Base-by-base conservation (phyloP, 805 yeast species). In the Torulaspora maleeae region DNA sequence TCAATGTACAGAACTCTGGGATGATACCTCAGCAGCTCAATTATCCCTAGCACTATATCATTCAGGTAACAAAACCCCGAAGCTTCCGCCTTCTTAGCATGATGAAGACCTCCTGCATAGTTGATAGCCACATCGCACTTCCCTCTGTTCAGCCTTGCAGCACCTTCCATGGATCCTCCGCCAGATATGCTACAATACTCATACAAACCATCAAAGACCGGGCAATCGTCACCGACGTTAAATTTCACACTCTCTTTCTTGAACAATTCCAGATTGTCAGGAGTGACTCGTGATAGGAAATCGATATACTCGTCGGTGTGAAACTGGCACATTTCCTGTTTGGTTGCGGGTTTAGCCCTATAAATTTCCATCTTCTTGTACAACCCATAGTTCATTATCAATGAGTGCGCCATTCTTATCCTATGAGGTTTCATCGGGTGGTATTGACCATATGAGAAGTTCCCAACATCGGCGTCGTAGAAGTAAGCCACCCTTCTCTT, bases 391-490 rank as follows among this genome's bases (percentile, higher is more conserved):
- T 91, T 90, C 95, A 93, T 91, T 54, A 93, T 86, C 59, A 93
- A 75, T 34, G 95, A 87, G 67, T 93, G 98, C 6, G 98, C 95
- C 95, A 93, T 90, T 79, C 98, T 84, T 71, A 93, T 89, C 63
- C 99, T 81, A 67, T 91, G 97, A 19, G 99, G 99, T 65, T 93
- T 93, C 99, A 93, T 93, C 33, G 97, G 97, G 67, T 93, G 99
- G 24, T 96, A 96, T 4, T 96, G 93, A 46, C 98, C 98, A 64
- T 93, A 93, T 36, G 97, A 95, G 68, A 91, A 91, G 70, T 93
- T 93, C 28, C 98, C 98, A 38, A 93, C 96, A 64, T 91, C 99
- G 24, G 96, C 79, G 65, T 83, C 91, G 60, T 83, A 83, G 64
- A 84, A 84, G 61, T 84, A 84, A 0, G 93, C 91, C 25, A 84